Base-by-base conservation (phyloP, 2,329 filamentous ascomycete species). In the Furcasterigmium sp. region DNA sequence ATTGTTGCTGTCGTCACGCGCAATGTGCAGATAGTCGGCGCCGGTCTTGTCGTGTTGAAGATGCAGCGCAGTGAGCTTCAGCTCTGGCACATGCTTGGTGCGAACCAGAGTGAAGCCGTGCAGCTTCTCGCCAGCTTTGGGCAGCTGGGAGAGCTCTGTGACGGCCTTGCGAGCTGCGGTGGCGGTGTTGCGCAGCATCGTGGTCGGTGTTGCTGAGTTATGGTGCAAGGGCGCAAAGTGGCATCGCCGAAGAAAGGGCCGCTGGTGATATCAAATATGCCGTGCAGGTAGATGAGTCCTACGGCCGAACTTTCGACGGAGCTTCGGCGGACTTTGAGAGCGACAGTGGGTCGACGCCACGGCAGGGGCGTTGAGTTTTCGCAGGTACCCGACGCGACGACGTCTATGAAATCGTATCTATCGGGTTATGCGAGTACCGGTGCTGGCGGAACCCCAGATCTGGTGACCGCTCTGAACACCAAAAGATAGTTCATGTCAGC, bases 1-100 rank as follows among this genome's bases (percentile, higher is more conserved):
- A 87, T 98, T 98, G 71, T 98, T 98, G 72, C 85, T 86, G 61
- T 98, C 93, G 45, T 97, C 90, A 54, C 91, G 78, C 14, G 91
- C 91, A 55, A 98, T 85, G 67, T 98, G 93, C 37, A 98, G 76
- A 61, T 97, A 96, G 53, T 98, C 89, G 51, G 93, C 93, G 47
- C 91, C 89, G 0, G 93, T 98, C 72, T 91, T 91, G 69, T 97
- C 87, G 62, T 98, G 93, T 57, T 87, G 84, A 50, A 98, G 77
- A 51, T 94, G 87, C 42, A 97, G 68, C 5, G 93, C 93, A 2
- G 91, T 95, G 58, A 98, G 69, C 64, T 97, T 87, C 39, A 97
- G 78, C 70, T 98, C 93, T 1, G 91, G 89, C 3, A 98, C 87
- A 68, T 95, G 87, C 69, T 96, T 95, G 48, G 86, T 80, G 48